Conservation (phyloP, 345 rosid species). For the Linum trigynum region DNA sequence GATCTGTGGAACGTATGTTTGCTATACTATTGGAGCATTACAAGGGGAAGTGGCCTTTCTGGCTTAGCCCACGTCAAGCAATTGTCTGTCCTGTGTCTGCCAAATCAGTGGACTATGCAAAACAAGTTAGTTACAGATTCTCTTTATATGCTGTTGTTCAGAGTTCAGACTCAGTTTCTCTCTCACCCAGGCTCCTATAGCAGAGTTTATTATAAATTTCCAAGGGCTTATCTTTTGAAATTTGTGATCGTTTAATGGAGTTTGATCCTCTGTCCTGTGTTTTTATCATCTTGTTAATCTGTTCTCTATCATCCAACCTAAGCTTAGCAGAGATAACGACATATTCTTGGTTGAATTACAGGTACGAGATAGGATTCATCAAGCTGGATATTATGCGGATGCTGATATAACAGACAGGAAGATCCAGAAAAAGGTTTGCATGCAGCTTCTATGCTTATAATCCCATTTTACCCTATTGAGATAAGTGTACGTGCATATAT, state of each 20-base stretch:
- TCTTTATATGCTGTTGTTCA: background rate
- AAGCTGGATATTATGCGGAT: slow-evolving; percentile 74
- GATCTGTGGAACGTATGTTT: slow-evolving; percentile 95
- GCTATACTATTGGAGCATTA: slow-evolving; percentile 88
- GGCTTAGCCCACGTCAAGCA: slow-evolving; percentile 99
- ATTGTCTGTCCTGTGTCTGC: slow-evolving; percentile 92
- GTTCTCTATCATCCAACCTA: background rate
- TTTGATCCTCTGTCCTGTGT: too few relatives aligned
- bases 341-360: slow-evolving; percentile 18
- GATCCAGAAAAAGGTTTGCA: slow-evolving; percentile 77
- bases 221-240: background rate
- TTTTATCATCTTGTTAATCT: too few relatives aligned
- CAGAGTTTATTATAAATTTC: background rate
- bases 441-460: background rate
- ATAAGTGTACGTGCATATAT: too few relatives aligned
- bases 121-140: slow-evolving; percentile 36
- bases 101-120: slow-evolving; percentile 67
- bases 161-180: background rate
- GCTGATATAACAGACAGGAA: slow-evolving; percentile 70
- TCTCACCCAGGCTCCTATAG: background rate
- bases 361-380: slow-evolving; percentile 54
- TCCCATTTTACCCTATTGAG: background rate
- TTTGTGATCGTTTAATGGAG: background rate
- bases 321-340: background rate
- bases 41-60: slow-evolving; percentile 98